Conservation (phyloP, 495 filamentous ascomycete species). For the Lasiosphaeria miniovina region DNA sequence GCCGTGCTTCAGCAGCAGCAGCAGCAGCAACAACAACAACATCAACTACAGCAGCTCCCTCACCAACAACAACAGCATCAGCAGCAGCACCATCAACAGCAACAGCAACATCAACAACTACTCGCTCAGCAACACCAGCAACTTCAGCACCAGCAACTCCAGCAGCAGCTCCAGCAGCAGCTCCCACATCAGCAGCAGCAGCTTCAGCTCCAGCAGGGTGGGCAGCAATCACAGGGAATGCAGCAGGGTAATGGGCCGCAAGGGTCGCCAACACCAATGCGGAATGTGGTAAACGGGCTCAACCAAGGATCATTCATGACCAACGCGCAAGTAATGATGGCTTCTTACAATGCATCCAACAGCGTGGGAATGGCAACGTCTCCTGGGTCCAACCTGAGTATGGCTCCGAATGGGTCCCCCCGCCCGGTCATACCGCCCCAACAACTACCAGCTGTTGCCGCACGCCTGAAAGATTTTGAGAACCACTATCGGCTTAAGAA, state of each 20-base stretch:
- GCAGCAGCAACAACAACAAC: slow-evolving; percentile 35
- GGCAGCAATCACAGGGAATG: slow-evolving; percentile 29
- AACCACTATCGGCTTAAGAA: slow-evolving; percentile 39
- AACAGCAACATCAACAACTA: slow-evolving; percentile 33
- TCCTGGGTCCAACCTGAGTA: slow-evolving; percentile 34
- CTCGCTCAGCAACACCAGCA: slow-evolving; percentile 29
- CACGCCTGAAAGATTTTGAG: slow-evolving; percentile 35
- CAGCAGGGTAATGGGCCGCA: slow-evolving; percentile 35
- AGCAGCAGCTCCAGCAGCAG: slow-evolving; percentile 32
- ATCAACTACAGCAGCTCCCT: slow-evolving; percentile 39
- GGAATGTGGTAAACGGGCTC: slow-evolving; percentile 51
- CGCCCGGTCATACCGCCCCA: slow-evolving; percentile 31
- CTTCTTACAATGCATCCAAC: slow-evolving; percentile 37
- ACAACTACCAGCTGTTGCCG: slow-evolving; percentile 17
- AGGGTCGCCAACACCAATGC: slow-evolving; percentile 38
- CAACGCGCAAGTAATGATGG: slow-evolving; percentile 46
- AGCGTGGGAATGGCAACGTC: slow-evolving; percentile 39
- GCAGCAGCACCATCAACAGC: slow-evolving; percentile 37
- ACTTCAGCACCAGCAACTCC: slow-evolving; percentile 34
- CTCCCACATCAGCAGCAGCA: slow-evolving; percentile 34
- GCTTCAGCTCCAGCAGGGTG: slow-evolving; percentile 38
- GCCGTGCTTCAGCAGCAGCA: slow-evolving; percentile 49
- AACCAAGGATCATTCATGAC: slow-evolving; percentile 47
- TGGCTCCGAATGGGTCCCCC: slow-evolving; percentile 37
- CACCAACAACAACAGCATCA: slow-evolving; percentile 44